These are phyloP conservation scores for Yamadazyma nakazawae DNA, from an alignment of 805 yeast species.

Conservation along the genomic window DNA sequence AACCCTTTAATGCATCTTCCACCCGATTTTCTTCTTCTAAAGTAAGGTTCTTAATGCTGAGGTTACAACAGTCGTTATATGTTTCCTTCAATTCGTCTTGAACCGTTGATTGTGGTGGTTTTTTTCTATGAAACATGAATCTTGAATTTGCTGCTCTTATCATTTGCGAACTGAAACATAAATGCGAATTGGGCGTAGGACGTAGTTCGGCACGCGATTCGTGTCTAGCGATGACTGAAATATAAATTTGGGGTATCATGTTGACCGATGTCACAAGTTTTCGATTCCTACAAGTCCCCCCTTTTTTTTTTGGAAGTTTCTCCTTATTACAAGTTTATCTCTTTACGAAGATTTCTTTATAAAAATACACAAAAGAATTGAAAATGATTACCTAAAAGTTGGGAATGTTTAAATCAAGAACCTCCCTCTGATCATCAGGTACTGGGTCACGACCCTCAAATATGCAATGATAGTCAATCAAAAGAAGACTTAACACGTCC, in stretches of 20 bases:
- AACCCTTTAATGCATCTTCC: constrained; percentile 62
- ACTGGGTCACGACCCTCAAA: constrained; percentile 52
- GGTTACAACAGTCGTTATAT: constrained; percentile 60
- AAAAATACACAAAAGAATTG: constrained; percentile 5
- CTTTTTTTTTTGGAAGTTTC: too few relatives aligned
- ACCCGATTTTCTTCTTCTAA: constrained; percentile 53
- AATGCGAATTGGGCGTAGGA: neutral
- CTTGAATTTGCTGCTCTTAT: neutral
- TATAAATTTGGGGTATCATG: too few relatives aligned
- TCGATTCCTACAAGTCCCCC: too few relatives aligned
- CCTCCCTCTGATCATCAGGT: constrained; percentile 42
- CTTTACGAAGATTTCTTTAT: neutral
- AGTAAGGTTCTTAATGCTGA: constrained; percentile 53
- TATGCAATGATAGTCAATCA: constrained; percentile 59
- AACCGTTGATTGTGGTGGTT: constrained; percentile 50
- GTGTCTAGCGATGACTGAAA: neutral
- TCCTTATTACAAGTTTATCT: too few relatives aligned
- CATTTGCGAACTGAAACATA: neutral
- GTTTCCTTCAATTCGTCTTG: constrained; percentile 56
- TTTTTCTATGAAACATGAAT: constrained; percentile 52
- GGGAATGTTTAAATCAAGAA: constrained; percentile 53
- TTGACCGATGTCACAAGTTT: too few relatives aligned
- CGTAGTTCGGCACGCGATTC: neutral
- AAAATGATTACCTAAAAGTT: constrained; percentile 22
- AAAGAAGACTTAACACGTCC: constrained; percentile 54